These are phyloP conservation scores for Fraxinus anomala DNA, from an alignment of 257 asterid genomes.

Conservation along the genomic window DNA sequence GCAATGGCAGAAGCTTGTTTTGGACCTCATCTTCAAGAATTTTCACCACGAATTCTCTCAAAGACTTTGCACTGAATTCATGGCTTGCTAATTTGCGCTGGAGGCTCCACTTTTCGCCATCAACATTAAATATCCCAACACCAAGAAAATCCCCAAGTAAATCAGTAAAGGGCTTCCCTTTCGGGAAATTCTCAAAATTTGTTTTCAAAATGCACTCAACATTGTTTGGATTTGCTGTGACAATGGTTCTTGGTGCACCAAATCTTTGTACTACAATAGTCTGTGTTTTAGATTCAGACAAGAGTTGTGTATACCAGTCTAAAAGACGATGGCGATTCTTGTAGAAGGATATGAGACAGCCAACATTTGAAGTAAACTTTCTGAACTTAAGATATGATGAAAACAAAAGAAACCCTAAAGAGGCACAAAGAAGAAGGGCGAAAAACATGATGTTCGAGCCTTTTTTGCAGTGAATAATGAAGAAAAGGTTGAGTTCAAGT, in stretches of 20 bases:
- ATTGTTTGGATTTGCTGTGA: slow-evolving; percentile 55
- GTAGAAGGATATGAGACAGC: slow-evolving; percentile 59
- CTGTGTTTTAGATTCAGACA: slow-evolving; percentile 42
- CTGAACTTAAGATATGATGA: slow-evolving; percentile 4
- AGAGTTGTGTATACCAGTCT: slow-evolving; percentile 64
- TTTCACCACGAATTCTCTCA: slow-evolving; percentile 46
- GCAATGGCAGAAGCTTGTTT: slow-evolving; percentile 39
- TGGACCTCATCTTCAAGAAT: slow-evolving; percentile 43
- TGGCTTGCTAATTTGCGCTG: slow-evolving; percentile 71
- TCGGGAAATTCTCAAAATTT: slow-evolving; percentile 58
- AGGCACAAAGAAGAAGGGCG: background rate
- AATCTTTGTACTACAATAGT: slow-evolving; percentile 58
- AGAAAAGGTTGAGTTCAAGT: background rate
- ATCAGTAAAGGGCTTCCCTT: slow-evolving; percentile 54
- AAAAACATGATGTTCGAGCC: background rate
- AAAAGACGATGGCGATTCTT: slow-evolving; percentile 56
- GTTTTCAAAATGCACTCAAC: slow-evolving; percentile 58
- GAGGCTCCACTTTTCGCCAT: slow-evolving; percentile 58
- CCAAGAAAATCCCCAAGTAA: slow-evolving; percentile 63
- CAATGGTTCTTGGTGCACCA: slow-evolving; percentile 48
- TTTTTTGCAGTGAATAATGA: background rate
- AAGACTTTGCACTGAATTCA: slow-evolving; percentile 48
- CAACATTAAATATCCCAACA: slow-evolving; percentile 60
- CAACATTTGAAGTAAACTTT: slow-evolving; percentile 23
- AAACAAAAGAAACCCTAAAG: slow-evolving; percentile 17